Conservation (phyloP, 2,329 filamentous ascomycete genomes). For the Teratosphaeria destructans region DNA sequence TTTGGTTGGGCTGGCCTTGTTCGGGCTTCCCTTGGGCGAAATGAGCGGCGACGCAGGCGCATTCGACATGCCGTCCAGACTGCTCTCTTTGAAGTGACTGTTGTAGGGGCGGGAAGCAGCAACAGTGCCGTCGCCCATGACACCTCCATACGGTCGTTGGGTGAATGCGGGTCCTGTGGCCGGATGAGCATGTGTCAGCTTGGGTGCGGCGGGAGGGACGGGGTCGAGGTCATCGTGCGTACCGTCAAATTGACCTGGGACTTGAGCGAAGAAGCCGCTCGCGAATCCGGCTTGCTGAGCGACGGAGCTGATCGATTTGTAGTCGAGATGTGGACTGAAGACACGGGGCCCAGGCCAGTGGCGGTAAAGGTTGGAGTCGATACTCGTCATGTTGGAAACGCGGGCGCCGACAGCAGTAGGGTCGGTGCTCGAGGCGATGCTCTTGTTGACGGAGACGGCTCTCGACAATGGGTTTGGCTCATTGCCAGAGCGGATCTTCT, state of each 20-base stretch:
- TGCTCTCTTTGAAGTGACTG: conserved; percentile 16
- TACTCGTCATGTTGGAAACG: conserved; percentile 18
- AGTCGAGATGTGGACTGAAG: conserved; percentile 23
- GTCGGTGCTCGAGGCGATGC: conserved; percentile 4
- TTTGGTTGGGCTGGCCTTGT: conserved; percentile 14
- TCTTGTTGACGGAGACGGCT: conserved; percentile 3
- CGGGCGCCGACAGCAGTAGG: conserved; percentile 6
- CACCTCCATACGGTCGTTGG: conserved; percentile 1
- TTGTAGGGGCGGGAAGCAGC: neutral
- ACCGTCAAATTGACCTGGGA: conserved; percentile 23
- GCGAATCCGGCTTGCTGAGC: conserved; percentile 23
- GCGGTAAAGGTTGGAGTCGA: conserved; percentile 17
- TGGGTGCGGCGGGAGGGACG: neutral
- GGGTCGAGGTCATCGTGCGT: conserved; percentile 2
- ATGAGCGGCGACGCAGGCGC: conserved; percentile 11
- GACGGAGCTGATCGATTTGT: conserved; percentile 22
- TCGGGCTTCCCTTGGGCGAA: conserved; percentile 12
- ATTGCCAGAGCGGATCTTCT: neutral
- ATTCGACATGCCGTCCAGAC: conserved; percentile 16
- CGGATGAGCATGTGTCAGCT: conserved; percentile 2
- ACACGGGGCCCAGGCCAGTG: conserved; percentile 17
- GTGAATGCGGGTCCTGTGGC: neutral
- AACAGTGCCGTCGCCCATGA: neutral
- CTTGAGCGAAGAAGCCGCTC: conserved; percentile 18
- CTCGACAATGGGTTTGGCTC: neutral